phyloP scores from a whole-genome alignment of 495 filamentous ascomycete genomes.

The Xylaria longipes region DNA sequence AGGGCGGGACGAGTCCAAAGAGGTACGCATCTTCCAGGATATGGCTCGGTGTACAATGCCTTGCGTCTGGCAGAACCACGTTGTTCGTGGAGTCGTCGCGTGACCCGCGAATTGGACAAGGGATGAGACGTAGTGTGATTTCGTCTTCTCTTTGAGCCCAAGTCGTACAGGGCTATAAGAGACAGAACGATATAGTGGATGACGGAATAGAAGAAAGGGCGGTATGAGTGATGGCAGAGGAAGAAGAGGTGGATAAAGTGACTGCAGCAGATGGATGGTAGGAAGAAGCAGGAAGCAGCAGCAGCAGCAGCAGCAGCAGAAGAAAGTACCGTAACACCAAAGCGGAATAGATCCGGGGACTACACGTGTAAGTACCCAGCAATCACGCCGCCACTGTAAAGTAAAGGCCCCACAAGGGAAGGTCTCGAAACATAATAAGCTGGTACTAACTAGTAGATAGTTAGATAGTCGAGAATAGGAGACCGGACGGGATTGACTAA shows the following conservation, averaged over 20 bases:
- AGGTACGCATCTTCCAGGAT: constrained; percentile 60
- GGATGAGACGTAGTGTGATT: constrained; percentile 7
- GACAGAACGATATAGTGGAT: background rate
- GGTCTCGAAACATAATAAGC: no score
- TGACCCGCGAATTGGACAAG: background rate
- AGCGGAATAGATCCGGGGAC: background rate
- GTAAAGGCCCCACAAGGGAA: no score
- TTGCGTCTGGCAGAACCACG: background rate
- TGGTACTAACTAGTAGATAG: no score
- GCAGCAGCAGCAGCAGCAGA: background rate
- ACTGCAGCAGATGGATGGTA: background rate
- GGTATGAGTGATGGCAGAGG: background rate
- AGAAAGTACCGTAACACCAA: background rate
- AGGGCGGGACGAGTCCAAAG: constrained; percentile 74
- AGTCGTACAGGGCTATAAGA: background rate
- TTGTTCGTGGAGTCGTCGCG: constrained; percentile 4
- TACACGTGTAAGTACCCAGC: no score
- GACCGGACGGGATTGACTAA: background rate
- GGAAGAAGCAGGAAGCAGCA: background rate
- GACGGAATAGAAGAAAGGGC: background rate
- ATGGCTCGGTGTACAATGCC: background rate
- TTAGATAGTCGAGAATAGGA: background rate
- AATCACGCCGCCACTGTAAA: no score
- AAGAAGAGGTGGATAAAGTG: no score
- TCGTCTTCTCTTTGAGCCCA: constrained; percentile 11